Conservation (phyloP, 2,329 filamentous ascomycete genomes). For the Microcyclosporella mali region DNA sequence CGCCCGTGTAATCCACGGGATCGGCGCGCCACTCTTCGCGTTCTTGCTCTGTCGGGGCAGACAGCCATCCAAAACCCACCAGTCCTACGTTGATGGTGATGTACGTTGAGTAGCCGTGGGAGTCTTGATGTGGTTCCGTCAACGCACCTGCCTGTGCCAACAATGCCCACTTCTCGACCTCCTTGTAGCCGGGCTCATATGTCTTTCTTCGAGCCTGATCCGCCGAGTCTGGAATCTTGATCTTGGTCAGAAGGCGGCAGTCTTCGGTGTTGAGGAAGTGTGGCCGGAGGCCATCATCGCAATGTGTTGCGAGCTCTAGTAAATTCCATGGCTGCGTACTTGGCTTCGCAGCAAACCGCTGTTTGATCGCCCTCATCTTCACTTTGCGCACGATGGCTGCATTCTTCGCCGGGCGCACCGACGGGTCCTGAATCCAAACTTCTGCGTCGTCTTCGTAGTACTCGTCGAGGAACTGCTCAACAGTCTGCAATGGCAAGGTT, state of each 20-base stretch:
- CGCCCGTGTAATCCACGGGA: slow-evolving; percentile 17
- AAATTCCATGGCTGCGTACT: slow-evolving; percentile 26
- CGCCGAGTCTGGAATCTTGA: slow-evolving; percentile 25
- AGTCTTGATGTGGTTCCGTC: slow-evolving; percentile 31
- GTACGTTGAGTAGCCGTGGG: slow-evolving; percentile 31
- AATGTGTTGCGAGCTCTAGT: slow-evolving; percentile 29
- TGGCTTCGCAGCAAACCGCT: slow-evolving; percentile 17
- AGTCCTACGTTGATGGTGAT: slow-evolving; percentile 30
- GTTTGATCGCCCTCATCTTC: slow-evolving; percentile 23
- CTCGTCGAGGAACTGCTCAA: slow-evolving; percentile 24
- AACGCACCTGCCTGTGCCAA: slow-evolving; percentile 30
- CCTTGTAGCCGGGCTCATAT: slow-evolving; percentile 28
- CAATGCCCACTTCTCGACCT: slow-evolving; percentile 32
- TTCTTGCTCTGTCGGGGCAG: slow-evolving; percentile 21
- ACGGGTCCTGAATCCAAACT: slow-evolving; percentile 27
- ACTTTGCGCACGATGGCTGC: slow-evolving; percentile 14
- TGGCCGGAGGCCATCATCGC: slow-evolving; percentile 29
- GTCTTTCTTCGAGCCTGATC: slow-evolving; percentile 24
- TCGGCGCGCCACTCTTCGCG: slow-evolving; percentile 22
- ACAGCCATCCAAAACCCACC: slow-evolving; percentile 30
- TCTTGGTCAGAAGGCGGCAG: slow-evolving; percentile 28
- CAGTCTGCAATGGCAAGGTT: slow-evolving; percentile 21
- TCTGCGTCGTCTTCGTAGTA: slow-evolving; percentile 27
- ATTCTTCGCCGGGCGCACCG: slow-evolving; percentile 7
- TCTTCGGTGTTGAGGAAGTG: slow-evolving; percentile 29